Evolutionary conservation across 352 stramenopile species (phyloP), one percentile per base, ranked within the genome.

Genomic region (Pythium biforme): DNA sequence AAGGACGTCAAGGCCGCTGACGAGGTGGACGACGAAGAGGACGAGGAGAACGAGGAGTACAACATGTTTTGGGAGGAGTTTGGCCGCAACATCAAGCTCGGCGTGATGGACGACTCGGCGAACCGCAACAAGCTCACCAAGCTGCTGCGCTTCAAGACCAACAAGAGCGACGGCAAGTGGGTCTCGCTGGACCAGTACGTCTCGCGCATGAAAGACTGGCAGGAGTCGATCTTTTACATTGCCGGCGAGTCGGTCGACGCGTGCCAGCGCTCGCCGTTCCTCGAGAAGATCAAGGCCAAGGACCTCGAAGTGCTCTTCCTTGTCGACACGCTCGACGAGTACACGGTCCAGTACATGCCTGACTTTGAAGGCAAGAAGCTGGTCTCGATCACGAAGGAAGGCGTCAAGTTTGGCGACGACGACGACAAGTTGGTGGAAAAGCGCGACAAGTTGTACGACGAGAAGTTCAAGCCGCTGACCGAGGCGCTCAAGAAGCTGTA

Each of bases 191-290:
- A 99, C 64, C 76, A 98, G 59, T 99, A 99, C 79, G 86, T 99
- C 4, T 81, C 86, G 46, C 89, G 92, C 66, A 99, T 99, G 97
- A 98, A 98, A 70, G 96, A 99, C 34, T 99, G 97, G 96, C 97
- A 99, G 72, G 97, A 99, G 64, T 88, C 97, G 34, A 99, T 99
- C 66, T 99, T 99, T 75, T 98, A 98, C 79, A 94, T 99, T 59
- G 93, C 97, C n/a, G 97, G 92, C 52, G 92, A 98, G 62, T 94
- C 76, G 34, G 83, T 94, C 15, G 96, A 98, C 39, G 81, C 89
- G 4, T 94, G 98, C 52, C 73, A 97, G 64, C 93, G 97, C 49
- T 98, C 90, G 1, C 97, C 96, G 9, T 99, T 99, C 73, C 78
- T 99, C 69, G 96, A 99, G 72, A 96, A 94, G 72, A 97, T 99